Evolutionary conservation across 305 asterid species (phyloP), one percentile per base, ranked within the genome.

Genomic region (Plantago lanceolata): DNA sequence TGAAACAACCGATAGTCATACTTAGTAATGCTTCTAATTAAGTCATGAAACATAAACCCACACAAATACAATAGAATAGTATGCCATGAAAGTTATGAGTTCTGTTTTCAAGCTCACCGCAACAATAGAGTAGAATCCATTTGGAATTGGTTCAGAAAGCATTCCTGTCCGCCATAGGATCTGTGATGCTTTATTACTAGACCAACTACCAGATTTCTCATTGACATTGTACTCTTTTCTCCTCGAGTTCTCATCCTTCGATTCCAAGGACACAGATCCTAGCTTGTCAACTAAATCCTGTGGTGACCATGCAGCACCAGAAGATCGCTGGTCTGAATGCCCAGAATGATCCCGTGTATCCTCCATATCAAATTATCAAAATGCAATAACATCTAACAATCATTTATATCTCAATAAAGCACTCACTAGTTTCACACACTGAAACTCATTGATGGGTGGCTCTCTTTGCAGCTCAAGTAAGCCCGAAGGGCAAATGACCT

Each of bases 111-210:
- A 65, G 73, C 99, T 93, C 79, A 93, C 99, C 13, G 96, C 96
- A 73, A 83, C 82, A 73, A 90, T 81, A 64, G 93, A 87, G 83
- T 87, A 93, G 86, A 93, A 93, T 64, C 99, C 99, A 76, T 89
- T 86, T 69, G 96, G 96, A 77, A 90, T 84, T 50, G 87, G 90
- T 64, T 83, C 96, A 37, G 89, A 85, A 69, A 93, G 95, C 79
- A 79, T 76, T 69, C 97, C 96, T 45, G 95, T 85, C 76, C 84
- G 82, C 99, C 99, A 93, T 55, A 93, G 85, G 67, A 82, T 81
- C 79, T 85, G 92, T 47, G 99, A 93, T 62, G 99, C 96, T 48
- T 78, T 77, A 74, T 76, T 77, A 69, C 62, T 71, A 31, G 81
- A 73, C 49, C 75, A 76, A 24, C 79, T 82, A 44, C 65, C 85